Evolutionary conservation across 1,284 basidiomycete genomes (phyloP).

Genomic region (Trichosporon inkin): DNA sequence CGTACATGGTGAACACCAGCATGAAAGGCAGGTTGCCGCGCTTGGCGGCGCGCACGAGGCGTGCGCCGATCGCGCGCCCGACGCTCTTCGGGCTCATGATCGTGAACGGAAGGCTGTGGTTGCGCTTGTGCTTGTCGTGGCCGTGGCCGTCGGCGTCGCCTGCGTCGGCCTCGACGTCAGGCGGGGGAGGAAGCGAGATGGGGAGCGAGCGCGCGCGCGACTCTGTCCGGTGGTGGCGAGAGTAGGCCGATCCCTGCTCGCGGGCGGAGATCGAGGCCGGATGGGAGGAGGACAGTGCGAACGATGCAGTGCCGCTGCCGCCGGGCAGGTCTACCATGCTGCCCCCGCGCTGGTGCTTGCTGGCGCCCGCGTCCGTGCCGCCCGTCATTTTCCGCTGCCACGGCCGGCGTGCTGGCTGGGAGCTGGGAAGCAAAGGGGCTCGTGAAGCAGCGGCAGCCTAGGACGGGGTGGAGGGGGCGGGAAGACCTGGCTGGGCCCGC

Average conservation of each 20-base stretch:
- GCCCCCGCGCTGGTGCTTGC: no score
- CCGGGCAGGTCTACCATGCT: not conserved
- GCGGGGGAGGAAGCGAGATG: not conserved
- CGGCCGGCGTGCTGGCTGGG: no score
- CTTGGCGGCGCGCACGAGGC: conserved; percentile 27
- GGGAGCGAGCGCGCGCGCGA: conserved; percentile 4
- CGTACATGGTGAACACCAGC: conserved; percentile 40
- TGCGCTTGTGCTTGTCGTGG: not conserved
- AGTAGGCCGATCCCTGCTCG: not conserved
- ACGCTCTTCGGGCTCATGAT: conserved; percentile 16
- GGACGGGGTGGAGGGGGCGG: no score
- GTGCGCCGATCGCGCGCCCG: conserved; percentile 31
- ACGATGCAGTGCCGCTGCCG: not conserved
- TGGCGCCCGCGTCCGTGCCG: no score
- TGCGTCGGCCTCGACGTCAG: not conserved
- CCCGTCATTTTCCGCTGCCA: no score
- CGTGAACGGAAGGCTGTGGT: not conserved
- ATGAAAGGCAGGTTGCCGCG: conserved; percentile 40
- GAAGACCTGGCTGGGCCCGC: no score
- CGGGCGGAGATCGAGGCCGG: not conserved
- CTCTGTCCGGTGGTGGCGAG: not conserved
- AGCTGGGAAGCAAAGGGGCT: no score
- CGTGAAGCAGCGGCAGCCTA: no score
- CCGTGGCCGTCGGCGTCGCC: not conserved
- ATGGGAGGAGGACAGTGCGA: not conserved